A percentile compares a stretch with the other conserved stretches of the same genome.
phyloP scores from a whole-genome alignment of 1,139 yeast species.

The Yamadazyma spencermartinsiae region DNA sequence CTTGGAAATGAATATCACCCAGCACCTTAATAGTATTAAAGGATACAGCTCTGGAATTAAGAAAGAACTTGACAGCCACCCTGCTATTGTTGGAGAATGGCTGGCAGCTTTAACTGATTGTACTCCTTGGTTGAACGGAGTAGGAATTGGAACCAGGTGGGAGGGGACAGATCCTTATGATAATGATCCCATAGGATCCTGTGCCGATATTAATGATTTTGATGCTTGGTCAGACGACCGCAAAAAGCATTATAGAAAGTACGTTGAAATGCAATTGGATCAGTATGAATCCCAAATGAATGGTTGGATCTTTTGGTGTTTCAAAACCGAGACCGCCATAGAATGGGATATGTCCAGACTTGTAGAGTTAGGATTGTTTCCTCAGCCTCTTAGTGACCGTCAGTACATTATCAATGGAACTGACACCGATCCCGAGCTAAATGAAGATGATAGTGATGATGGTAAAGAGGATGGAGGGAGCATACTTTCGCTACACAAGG shows the following conservation, averaged over 20 bases:
- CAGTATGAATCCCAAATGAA: conserved; percentile 64
- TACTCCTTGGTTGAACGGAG: conserved; percentile 89
- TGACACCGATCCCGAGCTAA: conserved; percentile 17
- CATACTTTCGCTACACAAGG: too few relatives aligned
- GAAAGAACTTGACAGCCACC: conserved; percentile 62
- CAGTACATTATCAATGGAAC: conserved; percentile 41
- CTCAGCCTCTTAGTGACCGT: conserved; percentile 56
- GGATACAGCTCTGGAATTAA: conserved; percentile 52
- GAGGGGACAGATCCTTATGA: conserved; percentile 58
- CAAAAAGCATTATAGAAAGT: conserved; percentile 60
- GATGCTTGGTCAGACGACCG: conserved; percentile 60
- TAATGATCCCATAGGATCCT: conserved; percentile 57
- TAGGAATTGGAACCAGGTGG: conserved; percentile 81
- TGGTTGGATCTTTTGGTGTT: conserved; percentile 94
- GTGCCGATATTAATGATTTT: conserved; percentile 59
- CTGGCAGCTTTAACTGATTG: conserved; percentile 95
- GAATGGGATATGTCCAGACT: conserved; percentile 83
- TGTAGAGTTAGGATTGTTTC: conserved; percentile 52
- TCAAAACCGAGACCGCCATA: conserved; percentile 81
- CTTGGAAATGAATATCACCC: conserved; percentile 53
- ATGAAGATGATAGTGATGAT: conserved; percentile 9
- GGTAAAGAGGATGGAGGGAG: conserved; percentile 6
- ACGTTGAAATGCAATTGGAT: conserved; percentile 87
- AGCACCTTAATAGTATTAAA: conserved; percentile 66
- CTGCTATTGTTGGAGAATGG: conserved; percentile 89